A percentile compares a stretch with the other conserved stretches of the same genome.
Conservation (phyloP, 2,329 filamentous ascomycete species). For the Pseudogymnoascus sp. region DNA sequence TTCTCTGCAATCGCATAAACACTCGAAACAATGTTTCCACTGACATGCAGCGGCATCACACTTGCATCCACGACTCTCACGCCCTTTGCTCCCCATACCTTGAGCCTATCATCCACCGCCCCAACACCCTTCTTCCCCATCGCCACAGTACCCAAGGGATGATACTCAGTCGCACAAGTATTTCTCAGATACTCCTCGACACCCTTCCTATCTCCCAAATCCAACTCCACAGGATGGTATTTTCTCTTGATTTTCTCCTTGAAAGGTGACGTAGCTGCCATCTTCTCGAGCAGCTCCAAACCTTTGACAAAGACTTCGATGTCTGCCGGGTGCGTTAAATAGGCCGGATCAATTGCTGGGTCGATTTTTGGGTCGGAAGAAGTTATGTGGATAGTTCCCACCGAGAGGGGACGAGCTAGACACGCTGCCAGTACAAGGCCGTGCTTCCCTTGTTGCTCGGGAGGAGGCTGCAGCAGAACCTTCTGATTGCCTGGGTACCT, state of each 20-base stretch:
- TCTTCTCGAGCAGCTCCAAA: conserved; percentile 10
- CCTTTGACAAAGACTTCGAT: conserved; percentile 23
- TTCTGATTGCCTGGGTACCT: neutral
- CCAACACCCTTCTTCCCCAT: conserved; percentile 67
- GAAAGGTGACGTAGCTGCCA: conserved; percentile 12
- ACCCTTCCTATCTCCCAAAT: conserved; percentile 7
- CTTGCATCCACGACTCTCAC: conserved; percentile 75
- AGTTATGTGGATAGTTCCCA: conserved; percentile 34
- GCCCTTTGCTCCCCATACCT: conserved; percentile 60
- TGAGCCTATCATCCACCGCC: conserved; percentile 70
- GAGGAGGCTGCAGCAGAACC: neutral
- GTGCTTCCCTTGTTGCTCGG: conserved; percentile 8
- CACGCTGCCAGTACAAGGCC: conserved; percentile 32
- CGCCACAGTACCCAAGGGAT: conserved; percentile 76
- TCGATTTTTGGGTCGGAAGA: conserved; percentile 29
- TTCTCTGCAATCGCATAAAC: conserved; percentile 77
- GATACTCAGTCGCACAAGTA: conserved; percentile 43
- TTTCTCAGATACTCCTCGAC: conserved; percentile 10
- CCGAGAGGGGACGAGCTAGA: conserved; percentile 34
- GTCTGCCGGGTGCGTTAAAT: conserved; percentile 37
- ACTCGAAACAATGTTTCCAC: conserved; percentile 79
- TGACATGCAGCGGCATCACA: conserved; percentile 75
- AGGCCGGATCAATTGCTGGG: conserved; percentile 35
- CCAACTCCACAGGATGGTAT: conserved; percentile 8
- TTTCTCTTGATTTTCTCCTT: conserved; percentile 14